Conservation (phyloP, 352 stramenopile species). For the Phytopythium litorale region DNA sequence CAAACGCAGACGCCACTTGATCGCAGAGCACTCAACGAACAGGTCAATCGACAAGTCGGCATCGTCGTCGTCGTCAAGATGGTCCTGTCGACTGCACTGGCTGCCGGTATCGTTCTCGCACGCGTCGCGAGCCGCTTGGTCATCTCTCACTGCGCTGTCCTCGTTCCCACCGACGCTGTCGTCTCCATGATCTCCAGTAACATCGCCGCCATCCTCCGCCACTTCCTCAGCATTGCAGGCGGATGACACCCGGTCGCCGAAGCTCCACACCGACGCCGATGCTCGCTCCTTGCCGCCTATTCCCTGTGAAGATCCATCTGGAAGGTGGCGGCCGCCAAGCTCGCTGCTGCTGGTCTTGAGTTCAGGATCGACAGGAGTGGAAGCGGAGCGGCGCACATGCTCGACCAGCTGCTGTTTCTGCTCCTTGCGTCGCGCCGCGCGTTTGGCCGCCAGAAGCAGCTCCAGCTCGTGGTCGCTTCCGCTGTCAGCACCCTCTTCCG, state of each 20-base stretch:
- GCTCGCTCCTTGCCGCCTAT: neutral
- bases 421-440: conserved; percentile 12
- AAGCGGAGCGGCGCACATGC: neutral
- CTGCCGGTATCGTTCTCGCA: neutral
- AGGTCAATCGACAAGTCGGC: conserved; percentile 58
- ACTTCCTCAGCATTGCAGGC: neutral
- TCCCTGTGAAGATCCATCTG: neutral
- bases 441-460: conserved; percentile 27
- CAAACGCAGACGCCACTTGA: conserved; percentile 7
- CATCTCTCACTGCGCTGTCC: neutral
- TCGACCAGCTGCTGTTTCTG: neutral
- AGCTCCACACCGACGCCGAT: neutral
- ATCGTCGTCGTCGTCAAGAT: conserved; percentile 10
- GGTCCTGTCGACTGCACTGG: neutral
- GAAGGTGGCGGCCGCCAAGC: neutral
- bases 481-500: conserved; percentile 7
- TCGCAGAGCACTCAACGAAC: conserved; percentile 22
- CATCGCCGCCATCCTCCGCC: neutral
- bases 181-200: neutral
- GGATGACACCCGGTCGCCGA: neutral
- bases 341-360: neutral
- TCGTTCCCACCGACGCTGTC: neutral
- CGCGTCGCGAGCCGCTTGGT: neutral
- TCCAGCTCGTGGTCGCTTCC: conserved; percentile 18
- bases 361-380: neutral